Evolutionary conservation across 2,329 filamentous ascomycete species (phyloP), one percentile per base, ranked within the genome.

Genomic region (Huntiella omanensis): DNA sequence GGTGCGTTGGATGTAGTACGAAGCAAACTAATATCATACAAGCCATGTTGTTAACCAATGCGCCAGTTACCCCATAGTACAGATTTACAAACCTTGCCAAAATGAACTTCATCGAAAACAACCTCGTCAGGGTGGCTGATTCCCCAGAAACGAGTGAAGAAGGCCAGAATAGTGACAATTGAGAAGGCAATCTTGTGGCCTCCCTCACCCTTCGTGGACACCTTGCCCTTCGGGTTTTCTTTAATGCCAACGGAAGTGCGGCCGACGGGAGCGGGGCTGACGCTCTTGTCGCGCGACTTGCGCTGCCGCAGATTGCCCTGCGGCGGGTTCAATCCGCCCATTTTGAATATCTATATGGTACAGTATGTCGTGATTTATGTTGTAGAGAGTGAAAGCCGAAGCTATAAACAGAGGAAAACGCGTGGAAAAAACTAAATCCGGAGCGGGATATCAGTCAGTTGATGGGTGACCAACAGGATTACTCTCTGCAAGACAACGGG

Each of bases 81-180:
- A 7, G 15, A 2, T 16, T 5, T 34, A 56, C 71, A 50, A 69
- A 95, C 88, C 82, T 98, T 98, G 67, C 91, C 91, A 63, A 98
- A 98, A 66, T 98, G 91, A 49, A 98, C 91, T 64, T 98, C 91
- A 59, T 98, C 91, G 59, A 98, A 98, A 43, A 98, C 91, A 47
- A 98, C 91, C 67, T 96, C 83, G 59, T 93, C 80, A 12, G 91
- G 91, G 63, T 95, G 87, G 60, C 73, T 84, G 60, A 98, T 95
- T 52, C 86, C 87, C 76, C 83, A 96, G 69, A 98, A 98, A 52
- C 91, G 75, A 41, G 91, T 96, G 52, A 86, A 58, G 58, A 98
- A 96, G 43, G 85, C 88, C 53, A 95, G 66, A 22, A 75, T 57
- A 2, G 88, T 96, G 58, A 94, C 78, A 54, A 94, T 59, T 32